Conservation (phyloP, 352 stramenopile species). For the Phytophthora melonis region DNA sequence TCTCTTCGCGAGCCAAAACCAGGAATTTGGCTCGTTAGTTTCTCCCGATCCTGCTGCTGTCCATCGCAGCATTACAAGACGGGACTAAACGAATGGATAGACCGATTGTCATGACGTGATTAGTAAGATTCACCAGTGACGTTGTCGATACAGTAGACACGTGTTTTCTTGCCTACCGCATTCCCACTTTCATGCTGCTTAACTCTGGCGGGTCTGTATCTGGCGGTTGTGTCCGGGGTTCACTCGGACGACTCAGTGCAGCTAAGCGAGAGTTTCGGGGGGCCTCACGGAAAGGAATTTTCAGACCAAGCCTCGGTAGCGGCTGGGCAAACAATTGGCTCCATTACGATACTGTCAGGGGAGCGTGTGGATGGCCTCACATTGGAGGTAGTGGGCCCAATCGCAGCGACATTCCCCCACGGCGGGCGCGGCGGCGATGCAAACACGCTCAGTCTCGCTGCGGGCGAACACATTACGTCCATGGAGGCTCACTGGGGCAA, state of each 20-base stretch:
- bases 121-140: too few species aligned
- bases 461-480: constrained; percentile 8
- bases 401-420: constrained; percentile 3
- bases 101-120: too few species aligned
- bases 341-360: constrained; percentile 12
- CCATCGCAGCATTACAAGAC: too few species aligned
- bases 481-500: constrained; percentile 15
- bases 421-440: constrained; percentile 6
- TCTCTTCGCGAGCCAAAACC: too few species aligned
- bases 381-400: constrained; percentile 8
- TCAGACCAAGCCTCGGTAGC: constrained; percentile 13
- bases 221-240: not conserved
- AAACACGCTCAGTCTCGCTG: constrained; percentile 8
- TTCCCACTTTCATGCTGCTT: too few species aligned
- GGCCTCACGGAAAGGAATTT: constrained; percentile 17
- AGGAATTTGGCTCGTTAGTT: too few species aligned
- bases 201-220: too few species aligned
- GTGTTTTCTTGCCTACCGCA: too few species aligned
- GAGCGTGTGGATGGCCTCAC: constrained; percentile 7
- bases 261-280: too few species aligned
- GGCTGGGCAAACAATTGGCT: constrained; percentile 3
- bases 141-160: too few species aligned
- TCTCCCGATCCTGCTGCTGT: too few species aligned
- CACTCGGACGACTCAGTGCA: constrained; percentile 8
- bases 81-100: too few species aligned